phyloP scores from a whole-genome alignment of 2,329 filamentous ascomycete species.

The Madurella mycetomatis region DNA sequence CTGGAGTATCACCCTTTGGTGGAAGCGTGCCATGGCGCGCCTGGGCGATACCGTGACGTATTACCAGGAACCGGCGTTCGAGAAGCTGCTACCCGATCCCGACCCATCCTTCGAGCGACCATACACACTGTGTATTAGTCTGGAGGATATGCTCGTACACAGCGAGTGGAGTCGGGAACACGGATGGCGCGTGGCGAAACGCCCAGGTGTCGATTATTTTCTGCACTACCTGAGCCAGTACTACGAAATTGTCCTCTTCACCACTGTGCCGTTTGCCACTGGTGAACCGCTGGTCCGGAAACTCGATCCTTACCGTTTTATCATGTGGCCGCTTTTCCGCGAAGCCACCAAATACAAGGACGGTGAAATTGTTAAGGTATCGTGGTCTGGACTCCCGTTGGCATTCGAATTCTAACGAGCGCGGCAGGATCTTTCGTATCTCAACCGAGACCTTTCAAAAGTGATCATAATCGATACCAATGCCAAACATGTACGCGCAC shows the following conservation, averaged over 20 bases:
- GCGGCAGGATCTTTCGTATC: constrained; percentile 82
- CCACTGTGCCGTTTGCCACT: constrained; percentile 75
- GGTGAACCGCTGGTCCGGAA: constrained; percentile 88
- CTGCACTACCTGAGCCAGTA: constrained; percentile 94
- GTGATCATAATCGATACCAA: constrained; percentile 93
- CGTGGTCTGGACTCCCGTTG: not conserved
- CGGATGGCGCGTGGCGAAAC: constrained; percentile 92
- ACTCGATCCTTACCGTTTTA: constrained; percentile 89
- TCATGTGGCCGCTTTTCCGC: constrained; percentile 90
- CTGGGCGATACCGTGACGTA: constrained; percentile 74
- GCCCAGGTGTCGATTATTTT: constrained; percentile 95
- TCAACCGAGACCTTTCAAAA: constrained; percentile 93
- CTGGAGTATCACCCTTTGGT: constrained; percentile 72
- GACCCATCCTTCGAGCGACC: constrained; percentile 77
- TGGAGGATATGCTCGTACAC: constrained; percentile 92
- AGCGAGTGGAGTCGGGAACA: constrained; percentile 92
- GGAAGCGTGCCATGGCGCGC: constrained; percentile 72
- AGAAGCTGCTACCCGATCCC: constrained; percentile 81
- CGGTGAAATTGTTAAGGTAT: constrained; percentile 91
- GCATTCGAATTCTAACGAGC: not conserved
- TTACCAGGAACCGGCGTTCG: constrained; percentile 93
- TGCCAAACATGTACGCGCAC: constrained; percentile 71
- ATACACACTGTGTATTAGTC: constrained; percentile 85
- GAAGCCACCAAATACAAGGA: constrained; percentile 98
- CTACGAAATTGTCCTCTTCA: constrained; percentile 97